These are phyloP conservation scores for Cucumis melo DNA, from an alignment of 306 rosid species.

Conservation along the genomic window DNA sequence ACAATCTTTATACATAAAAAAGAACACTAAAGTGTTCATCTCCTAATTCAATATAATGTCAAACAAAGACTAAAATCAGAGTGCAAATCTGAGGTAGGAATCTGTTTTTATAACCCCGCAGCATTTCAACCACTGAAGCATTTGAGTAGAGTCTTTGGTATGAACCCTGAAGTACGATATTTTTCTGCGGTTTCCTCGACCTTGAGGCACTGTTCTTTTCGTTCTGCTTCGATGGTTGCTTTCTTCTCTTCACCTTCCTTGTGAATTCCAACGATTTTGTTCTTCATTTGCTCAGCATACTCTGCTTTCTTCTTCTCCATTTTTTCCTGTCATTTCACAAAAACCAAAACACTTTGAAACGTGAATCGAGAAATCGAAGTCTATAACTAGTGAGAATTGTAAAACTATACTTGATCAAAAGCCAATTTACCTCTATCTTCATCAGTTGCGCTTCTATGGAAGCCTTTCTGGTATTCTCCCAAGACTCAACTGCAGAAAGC, in stretches of 20 bases:
- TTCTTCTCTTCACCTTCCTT: constrained; percentile 9
- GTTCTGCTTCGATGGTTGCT: constrained; percentile 1
- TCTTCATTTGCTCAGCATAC: constrained; percentile 8
- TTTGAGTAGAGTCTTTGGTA: not conserved
- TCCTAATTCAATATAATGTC: not conserved
- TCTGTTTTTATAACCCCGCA: not conserved
- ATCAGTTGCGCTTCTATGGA: constrained; percentile 45
- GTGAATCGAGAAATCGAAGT: not conserved
- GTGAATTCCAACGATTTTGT: constrained; percentile 4
- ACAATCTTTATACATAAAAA: not conserved
- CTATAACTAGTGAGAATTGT: not conserved
- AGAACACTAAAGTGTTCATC: not conserved
- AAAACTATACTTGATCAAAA: not conserved
- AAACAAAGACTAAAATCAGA: not conserved
- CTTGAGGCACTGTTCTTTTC: constrained; percentile 1
- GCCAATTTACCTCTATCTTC: constrained; percentile 48
- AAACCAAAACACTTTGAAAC: not conserved
- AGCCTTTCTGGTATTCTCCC: constrained; percentile 57
- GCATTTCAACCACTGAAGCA: constrained; percentile 6
- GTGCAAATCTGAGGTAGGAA: not conserved
- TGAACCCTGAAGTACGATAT: constrained; percentile 3
- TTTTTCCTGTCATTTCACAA: not conserved
- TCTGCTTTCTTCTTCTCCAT: constrained; percentile 14
- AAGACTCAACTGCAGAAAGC: constrained; percentile 37
- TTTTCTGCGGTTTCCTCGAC: constrained; percentile 10